These are phyloP conservation scores for Trichoderma lentiforme DNA, from an alignment of 2,329 filamentous ascomycete genomes.

Conservation along the genomic window DNA sequence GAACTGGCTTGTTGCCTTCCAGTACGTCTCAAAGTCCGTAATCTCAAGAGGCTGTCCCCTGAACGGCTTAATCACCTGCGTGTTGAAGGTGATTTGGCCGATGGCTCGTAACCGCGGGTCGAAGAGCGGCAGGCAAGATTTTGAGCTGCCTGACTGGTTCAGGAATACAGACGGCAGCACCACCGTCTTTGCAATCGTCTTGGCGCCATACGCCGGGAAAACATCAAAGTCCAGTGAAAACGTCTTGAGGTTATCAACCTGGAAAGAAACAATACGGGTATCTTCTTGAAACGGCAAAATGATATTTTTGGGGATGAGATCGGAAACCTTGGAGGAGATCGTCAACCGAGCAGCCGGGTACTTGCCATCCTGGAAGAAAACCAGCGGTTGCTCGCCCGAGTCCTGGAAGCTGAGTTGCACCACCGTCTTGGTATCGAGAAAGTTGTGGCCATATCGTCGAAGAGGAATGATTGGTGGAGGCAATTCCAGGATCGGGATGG, in stretches of 20 bases:
- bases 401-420: slow-evolving; percentile 89
- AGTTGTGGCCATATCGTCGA: slow-evolving; percentile 94
- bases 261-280: slow-evolving; percentile 88
- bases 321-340: slow-evolving; percentile 93
- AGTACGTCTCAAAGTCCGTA: slow-evolving; percentile 97
- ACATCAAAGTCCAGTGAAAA: slow-evolving; percentile 98
- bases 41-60: slow-evolving; percentile 89
- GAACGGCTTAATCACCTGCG: slow-evolving; percentile 96
- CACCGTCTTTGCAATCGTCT: slow-evolving; percentile 94
- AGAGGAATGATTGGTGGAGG: slow-evolving; percentile 95
- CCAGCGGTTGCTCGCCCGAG: slow-evolving; percentile 68
- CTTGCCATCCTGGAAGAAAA: slow-evolving; percentile 97
- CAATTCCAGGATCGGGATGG: slow-evolving; percentile 86
- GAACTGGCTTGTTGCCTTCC: slow-evolving; percentile 95
- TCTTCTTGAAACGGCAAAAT: slow-evolving; percentile 96
- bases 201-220: slow-evolving; percentile 94
- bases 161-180: slow-evolving; percentile 85
- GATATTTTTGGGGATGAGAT: slow-evolving; percentile 93
- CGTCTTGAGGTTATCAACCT: slow-evolving; percentile 87
- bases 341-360: slow-evolving; percentile 93
- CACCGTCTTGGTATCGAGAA: slow-evolving; percentile 95
- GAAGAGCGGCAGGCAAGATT: slow-evolving; percentile 84
- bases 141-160: slow-evolving; percentile 68
- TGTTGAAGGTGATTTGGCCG: slow-evolving; percentile 89
- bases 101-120: slow-evolving; percentile 89